A percentile compares a stretch with the other conserved stretches of the same genome.
Evolutionary conservation across 441 rosid genomes (phyloP).

Genomic region (Viola pubescens): DNA sequence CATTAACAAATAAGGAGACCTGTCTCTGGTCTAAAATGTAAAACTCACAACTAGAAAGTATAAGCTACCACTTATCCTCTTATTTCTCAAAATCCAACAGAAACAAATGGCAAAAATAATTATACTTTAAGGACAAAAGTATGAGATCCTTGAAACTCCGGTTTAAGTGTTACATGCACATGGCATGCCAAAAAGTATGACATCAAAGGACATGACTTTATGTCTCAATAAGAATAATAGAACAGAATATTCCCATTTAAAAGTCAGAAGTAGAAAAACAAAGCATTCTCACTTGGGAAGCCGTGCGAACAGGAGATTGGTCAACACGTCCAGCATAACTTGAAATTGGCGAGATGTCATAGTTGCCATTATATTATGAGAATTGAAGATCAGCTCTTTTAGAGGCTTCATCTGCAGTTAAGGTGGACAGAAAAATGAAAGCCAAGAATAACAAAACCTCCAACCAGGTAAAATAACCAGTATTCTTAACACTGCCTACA

Average conservation of each 20-base stretch:
- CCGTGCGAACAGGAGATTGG: constrained; percentile 96
- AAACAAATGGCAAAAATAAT: neutral
- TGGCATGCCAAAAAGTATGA: constrained; percentile 1
- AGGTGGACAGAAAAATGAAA: neutral
- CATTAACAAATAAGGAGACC: constrained; percentile 6
- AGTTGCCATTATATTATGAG: constrained; percentile 77
- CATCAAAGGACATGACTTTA: neutral
- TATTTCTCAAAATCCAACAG: neutral
- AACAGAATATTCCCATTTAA: neutral
- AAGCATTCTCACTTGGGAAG: constrained; percentile 84
- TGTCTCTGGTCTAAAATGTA: constrained; percentile 4
- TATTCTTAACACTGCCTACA: constrained; percentile 4
- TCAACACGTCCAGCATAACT: constrained; percentile 96
- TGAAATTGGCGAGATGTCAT: constrained; percentile 99
- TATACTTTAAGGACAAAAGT: neutral
- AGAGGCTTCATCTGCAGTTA: constrained; percentile 85
- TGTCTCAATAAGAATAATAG: neutral
- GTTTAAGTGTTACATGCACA: neutral
- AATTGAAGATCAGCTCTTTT: constrained; percentile 90
- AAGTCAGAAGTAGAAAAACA: neutral
- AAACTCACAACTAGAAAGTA: neutral
- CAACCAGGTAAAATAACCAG: constrained; percentile 9
- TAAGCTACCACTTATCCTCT: no score
- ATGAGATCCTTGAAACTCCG: neutral
- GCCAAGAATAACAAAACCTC: constrained; percentile 1